Evolutionary conservation across 306 rosid species (phyloP), one percentile per base, ranked within the genome.

Genomic region (Sphenostylis stenocarpa): DNA sequence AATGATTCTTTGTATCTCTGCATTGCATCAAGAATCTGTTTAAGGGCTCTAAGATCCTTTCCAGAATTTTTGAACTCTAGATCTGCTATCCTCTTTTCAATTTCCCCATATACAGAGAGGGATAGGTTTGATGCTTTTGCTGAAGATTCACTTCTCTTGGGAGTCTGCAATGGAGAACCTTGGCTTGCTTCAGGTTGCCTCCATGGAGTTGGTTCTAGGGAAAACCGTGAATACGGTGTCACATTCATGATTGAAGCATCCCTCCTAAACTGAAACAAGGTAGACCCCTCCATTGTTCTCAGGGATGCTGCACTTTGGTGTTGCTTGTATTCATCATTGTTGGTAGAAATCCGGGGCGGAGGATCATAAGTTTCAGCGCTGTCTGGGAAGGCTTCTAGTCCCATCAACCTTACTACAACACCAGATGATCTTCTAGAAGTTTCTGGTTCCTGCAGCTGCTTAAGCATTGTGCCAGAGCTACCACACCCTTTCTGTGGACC

Each of bases 41-140:
- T 96, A 63, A 96, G 94, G 28, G 98, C 99, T 84, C 99, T 79
- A 65, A 91, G 98, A 85, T 96, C 99, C 80, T 88, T 96, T 67
- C 98, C 98, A 4, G 98, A 92, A 63, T 89, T 92, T 81, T 84
- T 91, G 83, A 96, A 92, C 83, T 96, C 97, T 4, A 96, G 86
- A 41, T 87, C 73, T 1, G 96, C 93, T 81, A 92, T 62, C 85
- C 98, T 86, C 86, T 91, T 88, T 82, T 96, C 99, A 19, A 96
- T 93, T 80, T 92, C 96, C 14, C 97, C 99, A 33, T 90, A 92
- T 33, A 96, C 94, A 66, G 98, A 86, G 49, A 70, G 48, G 39
- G 91, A 53, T 7, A 77, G 15, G 34, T 47, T 90, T 56, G 91
- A 33, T 67, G 79, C 56, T 75, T 78, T 87, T 74, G 52, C 21